Percentiles rank a stretch among this genome's conserved stretches.
Evolutionary conservation across 2,329 filamentous ascomycete genomes (phyloP).

Genomic region (Podosphaera xanthii): DNA sequence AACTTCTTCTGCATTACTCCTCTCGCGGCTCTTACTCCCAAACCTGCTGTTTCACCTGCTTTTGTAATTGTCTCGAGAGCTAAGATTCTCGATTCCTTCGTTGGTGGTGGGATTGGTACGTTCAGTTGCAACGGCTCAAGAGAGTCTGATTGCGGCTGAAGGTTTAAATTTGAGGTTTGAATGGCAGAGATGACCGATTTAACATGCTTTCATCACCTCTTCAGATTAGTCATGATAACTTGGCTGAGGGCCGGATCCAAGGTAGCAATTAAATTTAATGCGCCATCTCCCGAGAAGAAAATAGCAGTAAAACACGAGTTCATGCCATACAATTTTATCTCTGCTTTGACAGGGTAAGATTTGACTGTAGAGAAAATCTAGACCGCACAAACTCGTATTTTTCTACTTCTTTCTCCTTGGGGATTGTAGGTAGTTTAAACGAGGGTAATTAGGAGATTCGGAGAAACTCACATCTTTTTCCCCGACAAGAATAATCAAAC

Average conservation of each 20-base stretch:
- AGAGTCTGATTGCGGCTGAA: conserved; percentile 25
- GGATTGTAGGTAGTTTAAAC: background rate
- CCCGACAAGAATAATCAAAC: conserved; percentile 36
- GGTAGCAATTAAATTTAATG: too few relatives aligned
- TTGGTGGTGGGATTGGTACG: conserved; percentile 32
- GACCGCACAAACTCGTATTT: too few relatives aligned
- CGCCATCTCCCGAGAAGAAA: too few relatives aligned
- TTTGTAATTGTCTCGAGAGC: conserved; percentile 14
- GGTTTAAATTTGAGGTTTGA: conserved; percentile 24
- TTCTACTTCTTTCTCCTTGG: too few relatives aligned
- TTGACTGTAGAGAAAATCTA: too few relatives aligned
- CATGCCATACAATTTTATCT: too few relatives aligned
- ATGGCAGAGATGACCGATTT: conserved; percentile 31
- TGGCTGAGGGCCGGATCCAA: background rate
- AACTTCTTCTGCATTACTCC: conserved; percentile 18
- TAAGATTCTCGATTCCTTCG: conserved; percentile 26
- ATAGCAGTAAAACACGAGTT: too few relatives aligned
- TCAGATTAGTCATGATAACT: background rate
- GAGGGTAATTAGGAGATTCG: background rate
- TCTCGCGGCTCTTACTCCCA: conserved; percentile 14
- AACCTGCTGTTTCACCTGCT: conserved; percentile 14
- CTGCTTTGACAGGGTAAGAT: too few relatives aligned
- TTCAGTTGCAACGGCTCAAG: conserved; percentile 27
- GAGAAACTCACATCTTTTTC: conserved; percentile 33
- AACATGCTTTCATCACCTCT: conserved; percentile 21